These are phyloP conservation scores for Calocybe gangraenosa DNA, from an alignment of 768 basidiomycete species.

Conservation along the genomic window DNA sequence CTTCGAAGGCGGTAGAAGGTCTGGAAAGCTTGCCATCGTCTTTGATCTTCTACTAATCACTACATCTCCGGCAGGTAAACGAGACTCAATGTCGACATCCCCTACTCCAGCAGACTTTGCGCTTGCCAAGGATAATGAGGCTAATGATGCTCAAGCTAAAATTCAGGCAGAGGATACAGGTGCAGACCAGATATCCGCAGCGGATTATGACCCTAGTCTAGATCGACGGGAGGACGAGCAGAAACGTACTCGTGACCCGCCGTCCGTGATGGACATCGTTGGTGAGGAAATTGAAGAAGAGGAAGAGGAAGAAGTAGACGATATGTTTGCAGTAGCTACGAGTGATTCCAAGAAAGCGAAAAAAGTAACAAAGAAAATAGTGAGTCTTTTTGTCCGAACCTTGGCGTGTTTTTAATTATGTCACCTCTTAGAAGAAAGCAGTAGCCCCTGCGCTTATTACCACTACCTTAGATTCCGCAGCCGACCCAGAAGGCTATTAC, in stretches of 20 bases:
- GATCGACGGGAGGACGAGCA: conserved; percentile 86
- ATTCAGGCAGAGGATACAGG: conserved; percentile 40
- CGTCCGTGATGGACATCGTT: conserved; percentile 28
- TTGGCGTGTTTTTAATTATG: background rate
- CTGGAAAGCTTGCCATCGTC: conserved; percentile 11
- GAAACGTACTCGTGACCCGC: conserved; percentile 48
- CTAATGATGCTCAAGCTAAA: conserved; percentile 42
- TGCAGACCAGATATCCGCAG: conserved; percentile 78
- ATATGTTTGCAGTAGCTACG: conserved; percentile 83
- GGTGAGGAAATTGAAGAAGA: conserved; percentile 54
- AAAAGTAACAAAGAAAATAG: conserved; percentile 59
- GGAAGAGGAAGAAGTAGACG: conserved; percentile 86
- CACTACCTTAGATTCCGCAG: conserved; percentile 82
- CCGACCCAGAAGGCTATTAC: conserved; percentile 96
- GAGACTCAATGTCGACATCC: conserved; percentile 53
- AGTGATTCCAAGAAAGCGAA: conserved; percentile 46
- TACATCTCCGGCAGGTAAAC: conserved; percentile 32
- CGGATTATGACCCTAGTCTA: conserved; percentile 79
- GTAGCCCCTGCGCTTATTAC: conserved; percentile 62
- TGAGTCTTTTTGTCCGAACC: conserved; percentile 26
- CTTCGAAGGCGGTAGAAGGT: conserved; percentile 8
- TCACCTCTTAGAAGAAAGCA: conserved; percentile 33
- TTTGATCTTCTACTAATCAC: conserved; percentile 3
- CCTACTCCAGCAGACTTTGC: conserved; percentile 60
- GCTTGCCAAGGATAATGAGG: conserved; percentile 62